phyloP scores from a whole-genome alignment of 139 green algal genomes.

The Microglena sp. region DNA sequence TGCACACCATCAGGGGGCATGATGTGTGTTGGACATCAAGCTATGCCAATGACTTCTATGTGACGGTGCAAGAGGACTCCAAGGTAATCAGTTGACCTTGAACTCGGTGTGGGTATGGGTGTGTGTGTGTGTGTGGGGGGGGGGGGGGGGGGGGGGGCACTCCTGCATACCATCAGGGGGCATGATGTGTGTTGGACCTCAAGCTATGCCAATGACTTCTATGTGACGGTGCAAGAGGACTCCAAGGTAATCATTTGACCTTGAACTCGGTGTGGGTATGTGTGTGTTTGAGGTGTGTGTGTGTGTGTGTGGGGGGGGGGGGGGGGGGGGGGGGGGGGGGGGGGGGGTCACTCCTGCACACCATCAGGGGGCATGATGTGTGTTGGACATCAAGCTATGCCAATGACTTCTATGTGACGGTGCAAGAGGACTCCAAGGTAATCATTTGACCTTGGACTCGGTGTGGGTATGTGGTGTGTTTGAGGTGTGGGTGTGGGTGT shows the following conservation, averaged over 20 bases:
- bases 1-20: conserved; percentile 29
- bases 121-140: background rate
- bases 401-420: conserved; percentile 34
- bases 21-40: conserved; percentile 21
- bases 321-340: no score
- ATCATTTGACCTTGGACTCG: background rate
- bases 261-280: no score
- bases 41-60: conserved; percentile 32
- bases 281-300: no score
- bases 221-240: background rate
- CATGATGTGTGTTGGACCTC: background rate
- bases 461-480: background rate
- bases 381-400: conserved; percentile 28
- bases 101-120: background rate
- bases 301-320: no score
- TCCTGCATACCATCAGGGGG: background rate
- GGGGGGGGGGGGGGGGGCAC: background rate
- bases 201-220: background rate
- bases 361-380: conserved; percentile 22
- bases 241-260: background rate
- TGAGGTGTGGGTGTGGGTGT: background rate
- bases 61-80: conserved; percentile 32
- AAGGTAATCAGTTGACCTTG: conserved; percentile 14
- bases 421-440: conserved; percentile 32
- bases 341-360: no score